Conservation (phyloP, 1,139 yeast species). For the Scheffersomyces parashehatae region DNA sequence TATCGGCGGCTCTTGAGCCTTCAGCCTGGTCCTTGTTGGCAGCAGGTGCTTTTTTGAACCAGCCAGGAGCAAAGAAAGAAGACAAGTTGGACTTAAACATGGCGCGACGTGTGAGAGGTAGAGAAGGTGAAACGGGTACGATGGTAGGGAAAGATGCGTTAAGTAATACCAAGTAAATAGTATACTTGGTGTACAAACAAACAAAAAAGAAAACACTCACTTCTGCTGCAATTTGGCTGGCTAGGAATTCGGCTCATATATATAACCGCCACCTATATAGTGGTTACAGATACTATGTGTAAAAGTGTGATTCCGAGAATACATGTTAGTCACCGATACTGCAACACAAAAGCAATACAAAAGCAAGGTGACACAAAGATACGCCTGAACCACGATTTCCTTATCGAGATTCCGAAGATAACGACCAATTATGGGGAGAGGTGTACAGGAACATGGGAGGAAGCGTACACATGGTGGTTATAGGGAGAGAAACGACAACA, state of each 20-base stretch:
- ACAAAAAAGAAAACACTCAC: not conserved
- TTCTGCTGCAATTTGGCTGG: not conserved
- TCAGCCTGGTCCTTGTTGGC: constrained; percentile 3
- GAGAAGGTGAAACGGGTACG: too few relatives aligned
- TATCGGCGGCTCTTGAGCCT: constrained; percentile 12
- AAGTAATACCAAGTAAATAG: too few relatives aligned
- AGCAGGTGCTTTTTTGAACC: constrained; percentile 17
- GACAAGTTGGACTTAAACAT: constrained; percentile 22
- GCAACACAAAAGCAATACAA: too few relatives aligned
- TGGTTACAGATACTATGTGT: too few relatives aligned
- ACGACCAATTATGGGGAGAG: not conserved
- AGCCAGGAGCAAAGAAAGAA: constrained; percentile 15
- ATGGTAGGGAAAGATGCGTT: too few relatives aligned
- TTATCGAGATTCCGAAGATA: not conserved
- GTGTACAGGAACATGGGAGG: too few relatives aligned
- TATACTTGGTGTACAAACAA: not conserved
- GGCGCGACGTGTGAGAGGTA: not conserved
- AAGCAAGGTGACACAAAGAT: not conserved
- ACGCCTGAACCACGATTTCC: not conserved
- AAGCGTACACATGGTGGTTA: too few relatives aligned
- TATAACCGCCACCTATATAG: too few relatives aligned
- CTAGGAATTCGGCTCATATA: too few relatives aligned
- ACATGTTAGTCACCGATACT: too few relatives aligned
- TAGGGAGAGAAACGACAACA: too few relatives aligned
- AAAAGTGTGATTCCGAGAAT: too few relatives aligned